A percentile compares a stretch with the other conserved stretches of the same genome.
Conservation (phyloP, 495 filamentous ascomycete species). For the Apiosordaria backusii region DNA sequence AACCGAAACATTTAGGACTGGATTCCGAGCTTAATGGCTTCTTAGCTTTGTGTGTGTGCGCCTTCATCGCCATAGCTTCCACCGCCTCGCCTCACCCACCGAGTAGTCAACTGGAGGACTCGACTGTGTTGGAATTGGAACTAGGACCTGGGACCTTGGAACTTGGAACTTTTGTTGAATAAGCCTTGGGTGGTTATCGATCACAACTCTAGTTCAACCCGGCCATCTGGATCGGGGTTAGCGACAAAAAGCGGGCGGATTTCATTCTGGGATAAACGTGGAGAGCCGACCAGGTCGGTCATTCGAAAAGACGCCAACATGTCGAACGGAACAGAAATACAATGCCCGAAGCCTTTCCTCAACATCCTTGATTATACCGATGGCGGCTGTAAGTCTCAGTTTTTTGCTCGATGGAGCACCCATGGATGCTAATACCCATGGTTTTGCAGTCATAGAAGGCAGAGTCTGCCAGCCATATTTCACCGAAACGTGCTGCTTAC, state of each 20-base stretch:
- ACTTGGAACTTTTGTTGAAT: no score
- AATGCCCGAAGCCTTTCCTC: conserved; percentile 39
- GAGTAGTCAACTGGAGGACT: neutral
- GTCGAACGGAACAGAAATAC: conserved; percentile 25
- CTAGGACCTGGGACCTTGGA: neutral
- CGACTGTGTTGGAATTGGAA: neutral
- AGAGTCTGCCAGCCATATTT: conserved; percentile 50
- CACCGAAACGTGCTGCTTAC: conserved; percentile 68
- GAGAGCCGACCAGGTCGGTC: neutral
- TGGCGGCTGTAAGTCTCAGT: conserved; percentile 42
- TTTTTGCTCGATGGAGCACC: neutral
- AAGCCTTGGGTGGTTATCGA: no score
- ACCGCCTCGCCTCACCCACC: neutral
- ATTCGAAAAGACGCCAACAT: conserved; percentile 22
- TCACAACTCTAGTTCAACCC: neutral
- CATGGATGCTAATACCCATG: conserved; percentile 13
- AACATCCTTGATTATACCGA: conserved; percentile 28
- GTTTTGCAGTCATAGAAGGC: conserved; percentile 58
- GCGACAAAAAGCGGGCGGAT: neutral
- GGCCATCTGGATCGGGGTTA: neutral
- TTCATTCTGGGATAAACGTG: neutral
- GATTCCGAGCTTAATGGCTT: conserved; percentile 13
- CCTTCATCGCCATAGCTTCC: neutral
- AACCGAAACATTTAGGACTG: conserved; percentile 5
- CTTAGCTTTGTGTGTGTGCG: neutral